Base-by-base conservation (phyloP, 2,329 filamentous ascomycete species). In the Drechslera avenae region DNA sequence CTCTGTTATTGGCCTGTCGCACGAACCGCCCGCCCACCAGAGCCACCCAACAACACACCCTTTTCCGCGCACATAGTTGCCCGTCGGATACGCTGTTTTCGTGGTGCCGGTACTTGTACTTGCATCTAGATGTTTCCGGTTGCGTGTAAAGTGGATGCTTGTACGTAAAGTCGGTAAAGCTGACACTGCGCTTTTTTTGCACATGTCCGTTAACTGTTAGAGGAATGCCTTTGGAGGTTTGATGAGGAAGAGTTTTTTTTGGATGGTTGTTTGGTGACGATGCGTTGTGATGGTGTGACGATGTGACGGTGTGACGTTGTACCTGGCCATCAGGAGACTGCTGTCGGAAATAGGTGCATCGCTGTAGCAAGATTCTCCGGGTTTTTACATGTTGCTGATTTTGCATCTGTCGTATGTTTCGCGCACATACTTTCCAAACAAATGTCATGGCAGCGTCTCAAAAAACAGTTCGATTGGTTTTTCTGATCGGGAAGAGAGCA, bases 191-290 rank as follows among this genome's bases (percentile, higher is more conserved):
- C 19, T 31, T 26, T 46, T 50, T 46, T 30, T 18, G n/a, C 46
- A 13, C 26, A 42, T 48, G 56, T 50, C 56, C 53, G 37, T 59
- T 57, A 61, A 61, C 30, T 61, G 59, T 49, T 59, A 52, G 54
- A 55, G 19, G 41, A 47, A 48, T 55, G 49, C 56, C 56, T 45
- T 59, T 61, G 59, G 56, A 54, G 59, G 59, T 49, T 48, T 61
- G 50, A n/a, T n/a, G 53, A 23, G 46, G 42, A 33, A 42, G 39
- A 52, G 55, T 51, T 50, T 42, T 19, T 45, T 46, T 31, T 37
- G 40, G 49, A 35, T 54, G 51, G 31, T 33, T 44, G 46, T 37
- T 50, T 50, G 53, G 21, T 28, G 21, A 36, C 40, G 47, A 26
- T 33, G 41, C 48, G 40, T 23, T 23, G 17, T 8, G 13, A 26